Conservation (phyloP, 345 rosid species). For the Firmiana major region DNA sequence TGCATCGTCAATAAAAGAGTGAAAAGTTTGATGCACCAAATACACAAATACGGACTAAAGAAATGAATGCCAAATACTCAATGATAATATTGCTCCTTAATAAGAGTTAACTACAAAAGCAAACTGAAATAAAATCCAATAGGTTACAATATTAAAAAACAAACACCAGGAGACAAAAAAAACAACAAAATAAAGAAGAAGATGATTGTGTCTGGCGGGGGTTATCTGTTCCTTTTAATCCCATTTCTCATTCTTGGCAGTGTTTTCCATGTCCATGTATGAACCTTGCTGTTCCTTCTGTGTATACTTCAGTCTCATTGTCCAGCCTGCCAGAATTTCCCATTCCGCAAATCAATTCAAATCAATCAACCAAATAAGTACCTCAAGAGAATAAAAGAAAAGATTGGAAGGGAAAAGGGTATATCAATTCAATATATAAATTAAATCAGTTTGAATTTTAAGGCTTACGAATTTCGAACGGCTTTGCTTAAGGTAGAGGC, state of each 20-base stretch:
- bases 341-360: neutral
- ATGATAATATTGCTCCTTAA: no score
- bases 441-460: neutral
- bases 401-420: neutral
- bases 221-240: slow-evolving; percentile 1
- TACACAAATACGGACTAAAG: no score
- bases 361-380: neutral
- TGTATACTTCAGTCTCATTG: slow-evolving; percentile 60
- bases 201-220: no score
- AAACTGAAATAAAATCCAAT: no score
- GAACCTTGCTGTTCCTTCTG: slow-evolving; percentile 58
- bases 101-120: no score
- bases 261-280: slow-evolving; percentile 56
- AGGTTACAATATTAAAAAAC: no score
- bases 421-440: neutral
- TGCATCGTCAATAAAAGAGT: no score
- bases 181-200: no score
- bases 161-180: no score
- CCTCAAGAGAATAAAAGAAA: no score
- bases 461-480: slow-evolving; percentile 46
- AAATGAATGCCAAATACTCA: no score
- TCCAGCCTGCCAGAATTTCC: slow-evolving; percentile 36
- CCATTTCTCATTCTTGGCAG: slow-evolving; percentile 24
- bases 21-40: no score
- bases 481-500: slow-evolving; percentile 52